These are phyloP conservation scores for Gossypium raimondii DNA, from an alignment of 345 rosid species.

Conservation along the genomic window DNA sequence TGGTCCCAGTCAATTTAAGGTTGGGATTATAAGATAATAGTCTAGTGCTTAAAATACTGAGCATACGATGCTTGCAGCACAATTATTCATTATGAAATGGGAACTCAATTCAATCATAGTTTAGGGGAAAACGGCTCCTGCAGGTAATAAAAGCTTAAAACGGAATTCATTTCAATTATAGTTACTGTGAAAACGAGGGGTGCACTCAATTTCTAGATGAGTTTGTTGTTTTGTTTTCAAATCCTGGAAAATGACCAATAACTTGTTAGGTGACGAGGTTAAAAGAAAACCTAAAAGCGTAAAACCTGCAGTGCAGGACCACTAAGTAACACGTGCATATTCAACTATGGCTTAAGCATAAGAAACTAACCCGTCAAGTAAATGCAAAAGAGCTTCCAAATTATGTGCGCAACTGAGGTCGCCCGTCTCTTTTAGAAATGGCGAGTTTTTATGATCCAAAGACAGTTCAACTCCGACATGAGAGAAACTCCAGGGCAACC, in stretches of 20 bases:
- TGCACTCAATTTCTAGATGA: not conserved
- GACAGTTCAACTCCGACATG: conserved; percentile 76
- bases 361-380: conserved; percentile 70
- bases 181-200: not conserved
- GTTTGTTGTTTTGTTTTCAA: not conserved
- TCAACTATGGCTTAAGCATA: not conserved
- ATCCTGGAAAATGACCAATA: not conserved
- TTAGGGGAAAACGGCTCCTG: too few relatives aligned
- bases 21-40: not conserved
- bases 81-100: not conserved
- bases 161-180: not conserved
- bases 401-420: conserved; percentile 61
- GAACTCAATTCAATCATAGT: not conserved
- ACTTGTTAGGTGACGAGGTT: not conserved
- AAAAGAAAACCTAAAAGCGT: not conserved
- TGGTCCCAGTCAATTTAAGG: not conserved
- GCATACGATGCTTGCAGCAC: too few relatives aligned
- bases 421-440: conserved; percentile 51
- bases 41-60: not conserved
- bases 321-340: not conserved
- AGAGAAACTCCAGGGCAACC: conserved; percentile 73
- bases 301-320: not conserved
- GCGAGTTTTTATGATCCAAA: conserved; percentile 61
- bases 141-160: not conserved
- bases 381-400: conserved; percentile 70